Evolutionary conservation across 2,329 filamentous ascomycete species (phyloP).

Genomic region (Neoarthrinium moseri): DNA sequence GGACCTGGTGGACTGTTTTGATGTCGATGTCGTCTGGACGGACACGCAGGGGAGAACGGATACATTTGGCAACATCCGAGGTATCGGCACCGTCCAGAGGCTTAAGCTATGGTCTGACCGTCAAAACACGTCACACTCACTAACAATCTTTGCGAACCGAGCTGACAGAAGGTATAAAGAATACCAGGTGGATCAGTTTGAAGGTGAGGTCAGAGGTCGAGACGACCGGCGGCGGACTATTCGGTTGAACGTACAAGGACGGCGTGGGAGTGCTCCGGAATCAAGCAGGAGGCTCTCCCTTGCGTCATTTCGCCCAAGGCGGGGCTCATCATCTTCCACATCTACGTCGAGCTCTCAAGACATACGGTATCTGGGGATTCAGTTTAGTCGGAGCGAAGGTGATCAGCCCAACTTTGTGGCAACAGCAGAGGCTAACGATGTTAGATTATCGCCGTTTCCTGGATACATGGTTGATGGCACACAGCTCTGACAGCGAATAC

Average conservation of each 20-base stretch:
- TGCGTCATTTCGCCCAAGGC: conserved; percentile 11
- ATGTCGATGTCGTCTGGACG: conserved; percentile 52
- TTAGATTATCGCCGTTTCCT: conserved; percentile 46
- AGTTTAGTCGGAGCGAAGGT: conserved; percentile 49
- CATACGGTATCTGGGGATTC: conserved; percentile 48
- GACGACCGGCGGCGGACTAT: conserved; percentile 46
- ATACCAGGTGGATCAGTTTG: conserved; percentile 46
- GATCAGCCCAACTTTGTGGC: conserved; percentile 15
- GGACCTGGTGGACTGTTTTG: conserved; percentile 49
- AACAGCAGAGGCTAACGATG: neutral
- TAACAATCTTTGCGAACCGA: conserved; percentile 48
- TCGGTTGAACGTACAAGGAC: conserved; percentile 38
- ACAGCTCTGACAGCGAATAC: conserved; percentile 45
- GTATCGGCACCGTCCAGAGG: conserved; percentile 50
- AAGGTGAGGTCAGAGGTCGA: conserved; percentile 42
- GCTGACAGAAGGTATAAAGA: conserved; percentile 43
- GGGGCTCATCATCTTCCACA: neutral
- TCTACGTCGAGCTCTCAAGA: conserved; percentile 27
- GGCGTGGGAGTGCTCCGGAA: conserved; percentile 40
- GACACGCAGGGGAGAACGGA: conserved; percentile 49
- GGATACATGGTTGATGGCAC: conserved; percentile 43
- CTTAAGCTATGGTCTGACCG: conserved; percentile 52
- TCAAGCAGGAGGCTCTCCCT: conserved; percentile 19
- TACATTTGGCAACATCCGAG: conserved; percentile 47
- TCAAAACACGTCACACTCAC: conserved; percentile 44